phyloP scores from a whole-genome alignment of 306 rosid species.

The Trifolium dubium region DNA sequence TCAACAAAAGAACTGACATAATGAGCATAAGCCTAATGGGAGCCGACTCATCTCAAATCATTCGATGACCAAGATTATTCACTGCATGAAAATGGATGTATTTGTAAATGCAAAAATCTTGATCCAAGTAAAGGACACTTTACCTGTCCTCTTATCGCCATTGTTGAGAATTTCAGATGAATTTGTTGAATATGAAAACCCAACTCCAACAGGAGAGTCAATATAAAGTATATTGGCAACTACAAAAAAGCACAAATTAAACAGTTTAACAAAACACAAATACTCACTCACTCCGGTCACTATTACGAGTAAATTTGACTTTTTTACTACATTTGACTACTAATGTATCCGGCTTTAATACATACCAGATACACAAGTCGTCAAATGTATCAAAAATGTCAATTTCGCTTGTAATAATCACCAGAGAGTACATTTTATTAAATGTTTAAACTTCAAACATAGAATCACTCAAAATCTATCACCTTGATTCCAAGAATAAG shows the following conservation, averaged over 20 bases:
- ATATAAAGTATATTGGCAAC: slow-evolving; percentile 86
- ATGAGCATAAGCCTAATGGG: neutral
- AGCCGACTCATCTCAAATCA: neutral
- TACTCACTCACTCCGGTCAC: no score
- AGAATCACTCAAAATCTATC: neutral
- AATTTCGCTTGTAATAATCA: neutral
- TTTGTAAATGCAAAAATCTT: neutral
- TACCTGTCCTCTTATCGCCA: slow-evolving; percentile 86
- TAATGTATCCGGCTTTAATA: no score
- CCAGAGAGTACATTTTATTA: neutral
- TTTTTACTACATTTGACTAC: no score
- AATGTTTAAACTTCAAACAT: neutral
- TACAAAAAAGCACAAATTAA: slow-evolving; percentile 35
- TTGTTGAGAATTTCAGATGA: slow-evolving; percentile 63
- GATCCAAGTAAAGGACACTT: neutral
- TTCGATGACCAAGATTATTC: neutral
- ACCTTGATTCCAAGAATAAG: slow-evolving; percentile 92
- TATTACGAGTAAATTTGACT: no score
- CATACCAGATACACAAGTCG: no score
- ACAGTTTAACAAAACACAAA: neutral
- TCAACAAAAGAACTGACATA: neutral
- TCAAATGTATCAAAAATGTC: no score
- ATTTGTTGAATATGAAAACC: slow-evolving; percentile 84
- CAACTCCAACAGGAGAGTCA: slow-evolving; percentile 93
- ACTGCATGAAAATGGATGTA: neutral